These are phyloP conservation scores for Novymonas esmeraldas DNA, from an alignment of 208 protist species.

Conservation along the genomic window DNA sequence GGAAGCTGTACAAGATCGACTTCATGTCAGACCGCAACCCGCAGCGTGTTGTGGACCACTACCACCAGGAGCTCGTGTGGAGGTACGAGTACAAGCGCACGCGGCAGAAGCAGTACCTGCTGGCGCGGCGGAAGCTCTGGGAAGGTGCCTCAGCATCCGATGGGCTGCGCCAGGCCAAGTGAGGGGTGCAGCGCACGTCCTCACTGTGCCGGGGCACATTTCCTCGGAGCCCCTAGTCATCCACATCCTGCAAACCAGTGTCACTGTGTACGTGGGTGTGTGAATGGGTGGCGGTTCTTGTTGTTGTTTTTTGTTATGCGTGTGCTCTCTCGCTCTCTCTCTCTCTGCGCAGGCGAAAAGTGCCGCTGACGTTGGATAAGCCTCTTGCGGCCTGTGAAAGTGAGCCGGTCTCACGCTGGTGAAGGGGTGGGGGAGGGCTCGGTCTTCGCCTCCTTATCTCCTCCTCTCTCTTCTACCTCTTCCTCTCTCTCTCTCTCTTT, in stretches of 20 bases:
- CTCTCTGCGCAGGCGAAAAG: too few relatives aligned
- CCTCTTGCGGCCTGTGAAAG: too few relatives aligned
- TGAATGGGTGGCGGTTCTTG: background rate
- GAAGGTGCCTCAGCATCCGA: conserved; percentile 2
- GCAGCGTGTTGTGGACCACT: conserved; percentile 90
- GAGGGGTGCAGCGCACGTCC: background rate
- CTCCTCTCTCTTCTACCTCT: too few relatives aligned
- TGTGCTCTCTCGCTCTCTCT: too few relatives aligned
- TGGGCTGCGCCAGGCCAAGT: conserved; percentile 1
- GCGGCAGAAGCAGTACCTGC: conserved; percentile 92
- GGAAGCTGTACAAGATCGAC: conserved; percentile 93
- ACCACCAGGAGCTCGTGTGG: conserved; percentile 93
- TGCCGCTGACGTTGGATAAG: too few relatives aligned
- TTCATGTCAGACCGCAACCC: conserved; percentile 92
- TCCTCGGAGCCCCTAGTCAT: background rate
- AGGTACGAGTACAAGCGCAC: conserved; percentile 87
- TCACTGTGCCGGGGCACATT: background rate
- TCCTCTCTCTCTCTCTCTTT: too few relatives aligned
- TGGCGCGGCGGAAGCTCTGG: conserved; percentile 47
- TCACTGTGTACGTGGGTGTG: background rate
- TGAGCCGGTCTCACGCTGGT: too few relatives aligned
- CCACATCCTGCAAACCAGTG: background rate
- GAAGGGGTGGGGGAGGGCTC: too few relatives aligned
- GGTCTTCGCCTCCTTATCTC: too few relatives aligned
- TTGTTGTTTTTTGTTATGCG: too few relatives aligned